Evolutionary conservation across 1,139 yeast genomes (phyloP), one percentile per base, ranked within the genome.

Genomic region (Diutina ranongensis): DNA sequence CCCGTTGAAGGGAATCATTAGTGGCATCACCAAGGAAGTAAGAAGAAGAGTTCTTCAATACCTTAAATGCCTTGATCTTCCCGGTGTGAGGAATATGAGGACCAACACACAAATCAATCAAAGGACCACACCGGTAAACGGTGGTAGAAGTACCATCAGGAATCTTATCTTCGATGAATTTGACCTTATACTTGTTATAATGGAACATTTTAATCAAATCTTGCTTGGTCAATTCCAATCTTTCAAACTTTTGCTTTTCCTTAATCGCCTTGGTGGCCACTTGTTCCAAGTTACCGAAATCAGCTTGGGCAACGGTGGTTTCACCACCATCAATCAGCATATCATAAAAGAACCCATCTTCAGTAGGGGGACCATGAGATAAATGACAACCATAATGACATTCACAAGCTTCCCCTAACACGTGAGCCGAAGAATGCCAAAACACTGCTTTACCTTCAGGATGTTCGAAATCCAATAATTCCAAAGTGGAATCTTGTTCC

Each of bases 351-450:
- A 94, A 94, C 45, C 99, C 99, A 54, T 89, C 97, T 46, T 83
- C 89, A 50, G 97, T 92, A 61, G 99, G 98, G 42, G 99, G 99
- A 52, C 99, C 99, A 53, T 69, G 66, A 35, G 75, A 69, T 52
- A 94, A 78, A 61, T 89, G 96, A 54, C 95, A 94, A 53, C 97
- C 97, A 62, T 83, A 74, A 64, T 87, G 94, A 63, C 96, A 84
- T 69, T 94, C 99, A 70, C 95, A 83, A 46, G 97, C 94, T 70
- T 94, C 98, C 65, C 99, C 99, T 56, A 94, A 73, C 50, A 94
- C 92, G 67, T 94, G 99, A 48, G 99, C 99, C 55, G 95, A 83
- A 4, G 98, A 92, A 65, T 94, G 99, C 98, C 98, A 94, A 68
- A 94, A 94, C 44, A 92, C 98, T 54, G 80, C 80, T 63, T 82